Base-by-base conservation (phyloP, 768 basidiomycete species). In the Rhodotorula diobovata region DNA sequence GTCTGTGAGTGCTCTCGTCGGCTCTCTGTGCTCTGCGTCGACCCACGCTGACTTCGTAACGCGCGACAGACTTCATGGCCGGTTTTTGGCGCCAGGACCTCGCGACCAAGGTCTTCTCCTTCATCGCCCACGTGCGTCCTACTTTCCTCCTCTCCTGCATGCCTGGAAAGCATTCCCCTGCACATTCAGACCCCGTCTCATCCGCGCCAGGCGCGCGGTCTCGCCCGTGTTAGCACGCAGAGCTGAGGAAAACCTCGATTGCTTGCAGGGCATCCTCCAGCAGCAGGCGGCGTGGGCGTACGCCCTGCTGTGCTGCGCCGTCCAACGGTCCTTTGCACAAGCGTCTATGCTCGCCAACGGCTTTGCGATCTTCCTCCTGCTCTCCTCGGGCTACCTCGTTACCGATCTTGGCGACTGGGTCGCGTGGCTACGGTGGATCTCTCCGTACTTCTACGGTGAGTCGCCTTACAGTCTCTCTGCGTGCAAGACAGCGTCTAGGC, bases 351-450 rank as follows among this genome's bases (percentile, higher is more conserved):
- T 80, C 51, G 81, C 79, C 1, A 82, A 78, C 77, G 68, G 68
- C 46, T n/a, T 53, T 8, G 15, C n/a, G n/a, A 53, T 53, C 51
- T 74, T 67, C 37, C 48, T 23, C 21, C 56, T 32, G 7, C 28
- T 35, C 37, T 39, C 23, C 37, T 21, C 35, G 2, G 34, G 56
- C 37, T 67, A 68, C 46, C 48, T 79, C 37, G 68, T 71, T 34
- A 66, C 69, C 6, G 16, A 56, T 39, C 16, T 72, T 28, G 60
- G 66, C 35, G 46, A 56, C 30, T 70, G 66, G 58, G 55, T 77
- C 30, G 64, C 75, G 8, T 84, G 83, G 83, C 78, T 82, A 32
- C 73, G 80, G 28, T 84, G 80, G 78, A 78, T 83, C 62, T 79
- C 79, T 15, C 80, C 81, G 1, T 45, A 20, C 56, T 57, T 23